These are phyloP conservation scores for Iris macrosiphon DNA, from an alignment of 106 monocot species.

Conservation along the genomic window DNA sequence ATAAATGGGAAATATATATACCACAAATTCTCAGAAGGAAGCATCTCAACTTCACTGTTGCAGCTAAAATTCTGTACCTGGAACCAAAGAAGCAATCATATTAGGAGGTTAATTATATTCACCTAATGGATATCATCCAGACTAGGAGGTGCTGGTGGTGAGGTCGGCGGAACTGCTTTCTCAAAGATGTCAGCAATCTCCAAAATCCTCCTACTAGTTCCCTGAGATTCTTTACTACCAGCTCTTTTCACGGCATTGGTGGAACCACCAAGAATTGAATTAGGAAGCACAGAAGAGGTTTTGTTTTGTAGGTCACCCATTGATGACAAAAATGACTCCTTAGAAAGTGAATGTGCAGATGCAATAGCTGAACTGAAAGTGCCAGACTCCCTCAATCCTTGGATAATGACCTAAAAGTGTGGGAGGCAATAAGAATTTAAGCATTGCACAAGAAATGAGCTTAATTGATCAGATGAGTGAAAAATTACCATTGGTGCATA, in stretches of 20 bases:
- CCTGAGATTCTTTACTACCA: not conserved
- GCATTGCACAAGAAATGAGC: too few relatives aligned
- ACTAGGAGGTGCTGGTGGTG: slow-evolving; percentile 9
- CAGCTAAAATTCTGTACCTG: not conserved
- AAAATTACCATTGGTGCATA: slow-evolving; percentile 78
- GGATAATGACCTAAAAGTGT: slow-evolving; percentile 46
- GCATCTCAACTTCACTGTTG: not conserved
- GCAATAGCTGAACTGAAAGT: slow-evolving; percentile 66
- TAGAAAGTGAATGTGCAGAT: slow-evolving; percentile 26
- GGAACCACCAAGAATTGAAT: not conserved
- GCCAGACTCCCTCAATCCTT: slow-evolving; percentile 76
- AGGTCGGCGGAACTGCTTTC: slow-evolving; percentile 5
- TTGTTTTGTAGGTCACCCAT: not conserved
- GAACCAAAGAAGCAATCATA: not conserved
- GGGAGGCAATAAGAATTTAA: not conserved
- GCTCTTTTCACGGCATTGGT: not conserved
- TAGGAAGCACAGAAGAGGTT: not conserved
- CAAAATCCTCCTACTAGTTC: slow-evolving; percentile 1
- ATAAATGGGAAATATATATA: not conserved
- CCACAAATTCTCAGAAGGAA: not conserved
- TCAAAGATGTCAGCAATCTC: not conserved
- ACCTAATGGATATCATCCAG: not conserved
- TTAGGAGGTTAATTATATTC: not conserved
- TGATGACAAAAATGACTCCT: not conserved
- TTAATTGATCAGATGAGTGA: not conserved